phyloP scores from a whole-genome alignment of 441 rosid species.

The Raphanus hybrid region DNA sequence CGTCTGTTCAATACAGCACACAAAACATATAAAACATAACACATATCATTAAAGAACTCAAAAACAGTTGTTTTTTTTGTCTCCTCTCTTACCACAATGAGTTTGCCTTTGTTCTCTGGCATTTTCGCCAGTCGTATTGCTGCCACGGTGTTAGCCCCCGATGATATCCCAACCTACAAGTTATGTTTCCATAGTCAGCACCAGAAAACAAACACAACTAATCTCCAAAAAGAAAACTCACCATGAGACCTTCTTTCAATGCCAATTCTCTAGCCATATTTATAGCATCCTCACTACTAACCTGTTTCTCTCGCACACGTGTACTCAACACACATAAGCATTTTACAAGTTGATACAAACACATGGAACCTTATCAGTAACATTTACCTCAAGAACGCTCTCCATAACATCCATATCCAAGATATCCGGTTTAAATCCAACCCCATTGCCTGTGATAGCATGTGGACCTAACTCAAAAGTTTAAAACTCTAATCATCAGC shows the following conservation, averaged over 20 bases:
- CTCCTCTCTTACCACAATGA: constrained; percentile 72
- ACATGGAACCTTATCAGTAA: constrained; percentile 11
- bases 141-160: constrained; percentile 92
- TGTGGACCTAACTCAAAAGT: constrained; percentile 75
- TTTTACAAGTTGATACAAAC: neutral
- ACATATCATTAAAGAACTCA: neutral
- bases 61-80: neutral
- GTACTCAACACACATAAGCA: constrained; percentile 11
- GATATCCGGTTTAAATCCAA: constrained; percentile 94
- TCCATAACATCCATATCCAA: constrained; percentile 98
- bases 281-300: constrained; percentile 84
- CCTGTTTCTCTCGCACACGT: constrained; percentile 47
- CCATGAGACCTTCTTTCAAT: constrained; percentile 91
- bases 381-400: constrained; percentile 78
- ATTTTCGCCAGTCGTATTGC: constrained; percentile 69
- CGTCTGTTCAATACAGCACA: constrained; percentile 50
- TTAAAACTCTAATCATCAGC: constrained; percentile 16
- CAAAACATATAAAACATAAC: constrained; percentile 3
- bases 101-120: constrained; percentile 92
- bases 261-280: constrained; percentile 93
- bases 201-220: neutral
- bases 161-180: constrained; percentile 88
- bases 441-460: constrained; percentile 90
- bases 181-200: constrained; percentile 6
- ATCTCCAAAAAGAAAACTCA: constrained; percentile 36